phyloP scores from a whole-genome alignment of 129 eudicot species.

The Flaveria brownii region DNA sequence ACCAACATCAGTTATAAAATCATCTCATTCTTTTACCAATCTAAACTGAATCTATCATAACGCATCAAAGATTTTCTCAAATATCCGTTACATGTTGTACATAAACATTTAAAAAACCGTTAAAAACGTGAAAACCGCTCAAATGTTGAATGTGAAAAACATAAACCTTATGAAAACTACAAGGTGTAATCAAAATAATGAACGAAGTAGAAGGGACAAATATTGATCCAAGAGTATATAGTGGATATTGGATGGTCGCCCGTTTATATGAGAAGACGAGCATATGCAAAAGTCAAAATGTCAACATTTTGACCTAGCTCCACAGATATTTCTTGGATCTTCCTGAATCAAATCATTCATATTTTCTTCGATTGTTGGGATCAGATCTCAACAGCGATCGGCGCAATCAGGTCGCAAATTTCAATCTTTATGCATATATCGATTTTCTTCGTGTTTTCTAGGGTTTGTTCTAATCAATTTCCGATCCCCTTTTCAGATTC shows the following conservation, averaged over 20 bases:
- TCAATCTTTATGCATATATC: not conserved
- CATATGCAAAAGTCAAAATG: slow-evolving; percentile 44
- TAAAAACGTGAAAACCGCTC: not conserved
- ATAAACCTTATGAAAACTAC: not conserved
- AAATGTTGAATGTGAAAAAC: not conserved
- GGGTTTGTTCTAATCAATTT: slow-evolving; percentile 9
- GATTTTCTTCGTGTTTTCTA: not conserved
- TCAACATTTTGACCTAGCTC: slow-evolving; percentile 44
- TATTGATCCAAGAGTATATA: slow-evolving; percentile 20
- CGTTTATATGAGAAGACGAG: slow-evolving; percentile 27
- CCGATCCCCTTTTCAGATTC: slow-evolving; percentile 30
- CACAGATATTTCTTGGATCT: slow-evolving; percentile 32
- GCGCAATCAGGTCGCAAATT: slow-evolving; percentile 26
- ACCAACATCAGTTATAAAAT: not conserved
- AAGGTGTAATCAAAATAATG: slow-evolving; percentile 3
- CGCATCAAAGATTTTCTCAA: not conserved
- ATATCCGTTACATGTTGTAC: not conserved
- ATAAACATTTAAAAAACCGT: not conserved
- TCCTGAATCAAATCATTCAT: slow-evolving; percentile 38
- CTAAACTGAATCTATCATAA: not conserved
- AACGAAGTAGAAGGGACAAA: slow-evolving; percentile 8
- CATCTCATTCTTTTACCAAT: not conserved
- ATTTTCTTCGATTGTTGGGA: slow-evolving; percentile 31
- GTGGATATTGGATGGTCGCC: slow-evolving; percentile 29
- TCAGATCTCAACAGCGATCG: slow-evolving; percentile 38